These are phyloP conservation scores for Orbilia blumenaviensis DNA, from an alignment of 2,329 filamentous ascomycete species.

Conservation along the genomic window DNA sequence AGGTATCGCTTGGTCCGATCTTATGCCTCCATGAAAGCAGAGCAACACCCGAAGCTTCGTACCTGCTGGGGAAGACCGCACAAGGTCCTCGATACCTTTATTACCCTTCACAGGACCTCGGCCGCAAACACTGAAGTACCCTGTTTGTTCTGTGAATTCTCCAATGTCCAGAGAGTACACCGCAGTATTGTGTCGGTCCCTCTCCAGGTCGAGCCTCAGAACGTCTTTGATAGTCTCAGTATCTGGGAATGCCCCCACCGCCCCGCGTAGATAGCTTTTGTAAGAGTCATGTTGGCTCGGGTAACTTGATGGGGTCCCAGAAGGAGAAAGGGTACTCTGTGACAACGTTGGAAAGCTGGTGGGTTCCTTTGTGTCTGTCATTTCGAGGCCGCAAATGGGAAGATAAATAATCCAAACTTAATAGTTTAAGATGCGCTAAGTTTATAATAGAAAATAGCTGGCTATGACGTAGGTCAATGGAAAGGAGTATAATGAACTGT, in stretches of 20 bases:
- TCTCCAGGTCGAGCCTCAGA: too few relatives aligned
- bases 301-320: neutral
- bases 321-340: neutral
- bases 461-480: neutral
- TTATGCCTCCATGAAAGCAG: neutral
- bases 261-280: neutral
- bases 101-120: neutral
- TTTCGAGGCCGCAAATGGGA: neutral
- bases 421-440: too few relatives aligned
- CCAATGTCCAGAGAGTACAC: constrained; percentile 17
- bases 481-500: neutral
- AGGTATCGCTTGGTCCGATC: neutral
- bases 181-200: neutral
- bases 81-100: neutral
- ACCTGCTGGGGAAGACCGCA: neutral
- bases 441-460: too few relatives aligned
- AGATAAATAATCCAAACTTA: neutral
- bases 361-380: neutral
- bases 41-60: constrained; percentile 26
- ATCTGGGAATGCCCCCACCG: too few relatives aligned
- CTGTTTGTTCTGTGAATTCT: neutral
- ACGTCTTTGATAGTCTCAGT: too few relatives aligned
- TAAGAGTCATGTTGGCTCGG: neutral
- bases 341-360: neutral
- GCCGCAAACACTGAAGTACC: neutral